Evolutionary conservation across 768 basidiomycete genomes (phyloP).

Genomic region (Pluteus cervinus): DNA sequence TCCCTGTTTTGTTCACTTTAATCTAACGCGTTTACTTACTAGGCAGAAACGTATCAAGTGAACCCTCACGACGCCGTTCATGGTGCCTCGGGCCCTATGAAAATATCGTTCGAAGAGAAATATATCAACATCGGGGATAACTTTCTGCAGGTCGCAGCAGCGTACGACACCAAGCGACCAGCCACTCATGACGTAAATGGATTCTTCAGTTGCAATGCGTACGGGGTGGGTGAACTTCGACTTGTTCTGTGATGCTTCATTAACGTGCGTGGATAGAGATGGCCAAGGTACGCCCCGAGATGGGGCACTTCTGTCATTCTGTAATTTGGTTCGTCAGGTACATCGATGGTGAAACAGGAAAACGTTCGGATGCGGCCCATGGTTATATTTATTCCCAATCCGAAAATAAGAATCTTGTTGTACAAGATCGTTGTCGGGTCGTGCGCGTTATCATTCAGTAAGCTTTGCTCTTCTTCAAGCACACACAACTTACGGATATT

Average conservation of each 20-base stretch:
- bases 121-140: slow-evolving; percentile 35
- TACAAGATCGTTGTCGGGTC: slow-evolving; percentile 27
- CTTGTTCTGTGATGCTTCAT: not conserved
- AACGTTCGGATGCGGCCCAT: slow-evolving; percentile 41
- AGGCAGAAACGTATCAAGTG: slow-evolving; percentile 36
- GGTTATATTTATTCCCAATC: slow-evolving; percentile 32
- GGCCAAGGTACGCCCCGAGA: slow-evolving; percentile 43
- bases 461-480: not conserved
- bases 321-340: slow-evolving; percentile 33
- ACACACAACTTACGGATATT: not conserved
- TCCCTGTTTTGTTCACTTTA: not conserved
- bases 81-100: slow-evolving; percentile 45
- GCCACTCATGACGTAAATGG: slow-evolving; percentile 40
- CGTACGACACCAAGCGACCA: slow-evolving; percentile 42
- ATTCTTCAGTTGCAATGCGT: slow-evolving; percentile 34
- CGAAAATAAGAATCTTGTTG: slow-evolving; percentile 24
- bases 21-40: not conserved
- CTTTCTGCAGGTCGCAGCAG: slow-evolving; percentile 37
- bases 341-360: slow-evolving; percentile 34
- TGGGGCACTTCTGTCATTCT: no score
- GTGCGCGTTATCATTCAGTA: slow-evolving; percentile 33
- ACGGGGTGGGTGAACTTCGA: slow-evolving; percentile 38
- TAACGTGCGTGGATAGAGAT: slow-evolving; percentile 29
- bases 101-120: slow-evolving; percentile 34
- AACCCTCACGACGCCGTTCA: slow-evolving; percentile 28